Base-by-base conservation (phyloP, 805 yeast genomes). In the Hanseniaspora thailandica region DNA sequence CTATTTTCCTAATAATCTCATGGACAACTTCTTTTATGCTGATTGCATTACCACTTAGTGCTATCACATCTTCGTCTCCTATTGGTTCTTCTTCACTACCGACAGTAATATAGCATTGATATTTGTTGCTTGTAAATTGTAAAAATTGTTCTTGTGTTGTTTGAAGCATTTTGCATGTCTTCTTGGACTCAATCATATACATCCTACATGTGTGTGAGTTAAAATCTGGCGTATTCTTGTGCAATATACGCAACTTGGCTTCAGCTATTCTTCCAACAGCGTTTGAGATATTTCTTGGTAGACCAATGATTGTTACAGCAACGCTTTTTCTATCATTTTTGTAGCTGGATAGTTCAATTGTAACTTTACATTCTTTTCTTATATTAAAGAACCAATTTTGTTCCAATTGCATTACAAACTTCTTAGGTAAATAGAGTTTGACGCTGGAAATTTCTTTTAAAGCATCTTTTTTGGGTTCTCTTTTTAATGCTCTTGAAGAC, bases 381-480 rank as follows among this genome's bases (percentile, higher is more conserved):
- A 45, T 19, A 9, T 36, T 23, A 13, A 23, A 20, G 17, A 45
- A 35, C 49, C 49, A 45, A 25, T 15, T 23, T 25, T 45, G 36
- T 19, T 45, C 41, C 6, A 45, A n/a, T n/a, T 45, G 49, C 41
- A 34, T 45, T 4, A 36, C 49, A 45, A 45, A 45, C 25, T 35
- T 45, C 9, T 23, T 34, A n/a, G 33, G 25, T 12, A 45, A 15
- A 34, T 25, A 34, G 10, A 45, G 33, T 17, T 45, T 45, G 13
- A 45, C 17, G 10, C 23, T 31, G 2, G 23, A 7, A 6, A 26
- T 31, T 13, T 45, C 47, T 13, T 19, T 12, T 15, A 22, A 2
- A 15, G 13, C 5, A 13, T 45, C 22, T 17, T 31, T 45, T 31
- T 31, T 20, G 6, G 22, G 30, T 10, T 23, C n/a, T 45, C 49